Conservation (phyloP, 2,329 filamentous ascomycete genomes). For the Pleoardoris graminearum region DNA sequence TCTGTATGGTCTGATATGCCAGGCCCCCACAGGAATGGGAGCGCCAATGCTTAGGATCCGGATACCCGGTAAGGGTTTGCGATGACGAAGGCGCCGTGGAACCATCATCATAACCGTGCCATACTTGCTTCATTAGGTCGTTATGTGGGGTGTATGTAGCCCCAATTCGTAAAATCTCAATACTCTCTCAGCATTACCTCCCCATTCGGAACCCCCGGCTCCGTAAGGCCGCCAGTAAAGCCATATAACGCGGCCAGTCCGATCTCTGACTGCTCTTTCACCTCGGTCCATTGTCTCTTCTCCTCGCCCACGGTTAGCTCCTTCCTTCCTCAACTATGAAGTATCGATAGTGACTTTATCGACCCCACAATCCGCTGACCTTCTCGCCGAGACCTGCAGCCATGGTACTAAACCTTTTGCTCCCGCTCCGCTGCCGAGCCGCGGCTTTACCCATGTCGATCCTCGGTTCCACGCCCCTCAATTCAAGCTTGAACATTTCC, state of each 20-base stretch:
- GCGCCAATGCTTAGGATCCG: conserved; percentile 2
- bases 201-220: neutral
- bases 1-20: neutral
- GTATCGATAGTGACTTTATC: conserved; percentile 4
- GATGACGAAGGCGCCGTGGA: conserved; percentile 1
- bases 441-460: conserved; percentile 12
- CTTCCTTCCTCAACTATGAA: neutral
- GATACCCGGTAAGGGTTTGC: neutral
- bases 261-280: neutral
- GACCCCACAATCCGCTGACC: conserved; percentile 32
- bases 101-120: neutral
- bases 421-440: conserved; percentile 26
- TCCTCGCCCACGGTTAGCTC: neutral
- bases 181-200: neutral
- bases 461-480: conserved; percentile 32
- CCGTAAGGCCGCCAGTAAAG: conserved; percentile 4
- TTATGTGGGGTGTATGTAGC: conserved; percentile 6
- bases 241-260: conserved; percentile 9
- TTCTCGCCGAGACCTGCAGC: conserved; percentile 29
- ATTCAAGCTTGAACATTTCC: conserved; percentile 28
- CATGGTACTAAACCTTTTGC: conserved; percentile 29
- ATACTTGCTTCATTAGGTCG: conserved; percentile 10
- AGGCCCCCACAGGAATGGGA: conserved; percentile 1
- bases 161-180: neutral
- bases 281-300: neutral